A percentile compares a stretch with the other conserved stretches of the same genome.
Evolutionary conservation across 1,284 basidiomycete species (phyloP).

Genomic region (Wolfiporia cocos): DNA sequence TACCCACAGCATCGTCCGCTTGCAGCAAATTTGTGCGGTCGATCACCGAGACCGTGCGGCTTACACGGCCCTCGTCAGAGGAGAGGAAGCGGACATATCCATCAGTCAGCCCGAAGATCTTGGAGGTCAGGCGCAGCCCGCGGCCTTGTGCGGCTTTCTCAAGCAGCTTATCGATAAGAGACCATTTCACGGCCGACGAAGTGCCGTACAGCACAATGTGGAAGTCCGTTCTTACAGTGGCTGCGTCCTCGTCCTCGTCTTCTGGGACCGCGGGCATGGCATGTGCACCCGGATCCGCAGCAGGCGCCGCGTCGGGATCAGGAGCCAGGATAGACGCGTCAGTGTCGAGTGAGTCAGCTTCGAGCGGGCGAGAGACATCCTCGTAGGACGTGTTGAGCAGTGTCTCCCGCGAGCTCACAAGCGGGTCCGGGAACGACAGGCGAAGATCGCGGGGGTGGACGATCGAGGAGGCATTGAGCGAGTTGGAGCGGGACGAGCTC

Average conservation of each 20-base stretch:
- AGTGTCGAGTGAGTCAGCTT: constrained; percentile 13
- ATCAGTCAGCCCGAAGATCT: constrained; percentile 10
- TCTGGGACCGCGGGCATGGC: constrained; percentile 33
- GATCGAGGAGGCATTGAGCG: constrained; percentile 41
- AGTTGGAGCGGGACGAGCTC: constrained; percentile 50
- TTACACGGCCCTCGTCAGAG: constrained; percentile 9
- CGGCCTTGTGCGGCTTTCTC: constrained; percentile 30
- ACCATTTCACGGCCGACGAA: constrained; percentile 49
- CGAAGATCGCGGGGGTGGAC: constrained; percentile 63
- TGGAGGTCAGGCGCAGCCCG: constrained; percentile 17
- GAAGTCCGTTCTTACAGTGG: constrained; percentile 33
- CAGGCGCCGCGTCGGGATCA: constrained; percentile 8
- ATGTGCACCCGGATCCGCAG: constrained; percentile 33
- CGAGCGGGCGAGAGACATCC: constrained; percentile 30
- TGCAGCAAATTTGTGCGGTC: constrained; percentile 43
- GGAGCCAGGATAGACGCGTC: constrained; percentile 1
- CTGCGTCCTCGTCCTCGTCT: constrained; percentile 18
- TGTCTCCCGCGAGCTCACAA: constrained; percentile 58
- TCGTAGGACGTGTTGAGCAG: constrained; percentile 45
- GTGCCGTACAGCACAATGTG: constrained; percentile 59
- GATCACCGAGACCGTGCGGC: constrained; percentile 37
- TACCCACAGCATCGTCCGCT: constrained; percentile 40
- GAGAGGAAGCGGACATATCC: constrained; percentile 15
- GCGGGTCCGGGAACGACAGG: constrained; percentile 72
- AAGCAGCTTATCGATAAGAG: constrained; percentile 48